Percentiles rank a stretch among this genome's conserved stretches.
These are phyloP conservation scores for Blepharisma stoltei DNA, from an alignment of 73 alveolate species.

Conservation along the genomic window DNA sequence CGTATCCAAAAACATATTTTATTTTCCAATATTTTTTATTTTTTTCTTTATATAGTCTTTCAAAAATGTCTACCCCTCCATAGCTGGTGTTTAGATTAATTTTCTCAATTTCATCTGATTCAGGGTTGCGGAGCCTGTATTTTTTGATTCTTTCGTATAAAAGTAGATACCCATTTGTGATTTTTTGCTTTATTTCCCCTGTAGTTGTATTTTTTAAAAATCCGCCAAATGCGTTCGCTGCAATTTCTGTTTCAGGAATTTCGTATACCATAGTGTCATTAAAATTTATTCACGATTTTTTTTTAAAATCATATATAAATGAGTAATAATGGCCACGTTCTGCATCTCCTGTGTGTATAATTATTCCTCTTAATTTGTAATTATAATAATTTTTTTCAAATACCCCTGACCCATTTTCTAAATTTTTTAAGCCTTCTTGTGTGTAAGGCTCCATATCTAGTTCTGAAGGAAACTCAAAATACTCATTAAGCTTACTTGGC, in stretches of 20 bases:
- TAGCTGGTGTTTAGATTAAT: not conserved
- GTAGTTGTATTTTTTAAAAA: slow-evolving; percentile 35
- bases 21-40: slow-evolving; percentile 24
- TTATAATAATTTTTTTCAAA: slow-evolving; percentile 76
- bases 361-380: slow-evolving; percentile 85
- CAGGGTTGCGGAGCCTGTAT: not conserved
- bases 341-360: slow-evolving; percentile 96
- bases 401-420: slow-evolving; percentile 59
- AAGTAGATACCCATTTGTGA: slow-evolving; percentile 75
- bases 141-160: slow-evolving; percentile 70
- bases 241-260: slow-evolving; percentile 74
- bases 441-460: slow-evolving; percentile 92
- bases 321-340: slow-evolving; percentile 99
- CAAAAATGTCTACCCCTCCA: not conserved
- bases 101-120: slow-evolving; percentile 3
- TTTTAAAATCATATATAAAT: slow-evolving; percentile 55
- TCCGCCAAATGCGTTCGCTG: slow-evolving; percentile 87
- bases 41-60: not conserved
- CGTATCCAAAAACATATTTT: not conserved
- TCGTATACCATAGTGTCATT: slow-evolving; percentile 61
- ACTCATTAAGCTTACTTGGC: slow-evolving; percentile 70
- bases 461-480: slow-evolving; percentile 92
- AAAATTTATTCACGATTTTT: slow-evolving; percentile 45
- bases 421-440: slow-evolving; percentile 81
- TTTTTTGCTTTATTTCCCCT: slow-evolving; percentile 22